Evolutionary conservation across 75 land plant species (phyloP), one percentile per base, ranked within the genome.

Genomic region (Pseudotsuga menziesii): DNA sequence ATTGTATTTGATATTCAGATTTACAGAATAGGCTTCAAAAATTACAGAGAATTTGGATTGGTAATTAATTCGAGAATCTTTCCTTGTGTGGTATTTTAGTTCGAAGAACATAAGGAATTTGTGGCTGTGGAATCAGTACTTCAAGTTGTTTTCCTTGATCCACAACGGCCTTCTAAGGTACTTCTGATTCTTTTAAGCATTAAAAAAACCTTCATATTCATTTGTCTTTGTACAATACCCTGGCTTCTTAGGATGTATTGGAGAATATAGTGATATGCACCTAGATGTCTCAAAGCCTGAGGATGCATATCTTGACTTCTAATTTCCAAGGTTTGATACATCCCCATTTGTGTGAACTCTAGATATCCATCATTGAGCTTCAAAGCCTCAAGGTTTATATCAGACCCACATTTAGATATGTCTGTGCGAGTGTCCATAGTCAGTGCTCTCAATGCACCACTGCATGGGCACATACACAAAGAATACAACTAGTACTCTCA

Each of bases 41-140:
- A 22, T 14, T 15, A 26, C 13, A 3, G 32, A 14, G 61, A 25
- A 26, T 74, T 73, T 39, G 17, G 17, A 54, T 26, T 74, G 27
- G 54, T 9, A 48, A 8, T 48, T 48, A 48, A 48, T 52, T 56
- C 17, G 0, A 57, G 23, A 52, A 15, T 26, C 58, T 62, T 2
- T 15, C 22, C 7, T 7, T 17, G 19, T 55, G 8, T 22, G 35
- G 52, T 56, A 41, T 32, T 16, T 29, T 80, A 94, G 98, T 94
- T 94, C 79, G 96, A 94, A 39, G 98, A 94, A 76, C 93, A 93
- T 22, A 92, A 87, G 76, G 98, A 94, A 76, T 79, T 80, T 62
- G 93, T 94, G 12, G 81, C 87, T 35, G 87, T 90, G 9, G 98
- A 94, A 88, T 88, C 83, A 70, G 88, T 94, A 41, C 82, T 94